Percentiles rank a stretch among this genome's conserved stretches.
Conservation (phyloP, 441 rosid genomes). For the Croton laevigatus region DNA sequence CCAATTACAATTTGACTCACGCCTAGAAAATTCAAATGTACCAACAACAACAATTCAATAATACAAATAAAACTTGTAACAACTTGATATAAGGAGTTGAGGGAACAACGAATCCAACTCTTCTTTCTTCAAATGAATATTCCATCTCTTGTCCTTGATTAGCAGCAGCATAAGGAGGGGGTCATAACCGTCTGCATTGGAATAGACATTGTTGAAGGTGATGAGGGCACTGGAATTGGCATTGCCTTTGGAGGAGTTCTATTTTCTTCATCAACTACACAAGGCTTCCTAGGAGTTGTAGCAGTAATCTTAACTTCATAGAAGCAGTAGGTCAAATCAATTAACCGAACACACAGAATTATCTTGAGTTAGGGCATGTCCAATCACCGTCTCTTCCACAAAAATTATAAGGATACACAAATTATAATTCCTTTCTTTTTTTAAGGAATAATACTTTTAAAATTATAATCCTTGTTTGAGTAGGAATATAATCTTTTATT, state of each 20-base stretch:
- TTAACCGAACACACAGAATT: too few relatives aligned
- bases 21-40: conserved; percentile 5
- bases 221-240: conserved; percentile 47
- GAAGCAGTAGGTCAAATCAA: too few relatives aligned
- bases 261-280: conserved; percentile 50
- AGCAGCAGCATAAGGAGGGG: conserved; percentile 43
- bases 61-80: conserved; percentile 38
- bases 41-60: conserved; percentile 1
- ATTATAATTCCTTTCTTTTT: too few relatives aligned
- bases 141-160: conserved; percentile 47
- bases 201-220: conserved; percentile 66
- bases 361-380: too few relatives aligned
- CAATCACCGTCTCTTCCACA: too few relatives aligned
- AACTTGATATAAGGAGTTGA: conserved; percentile 35
- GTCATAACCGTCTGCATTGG: conserved; percentile 77
- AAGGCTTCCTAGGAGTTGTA: conserved; percentile 48
- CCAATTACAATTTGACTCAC: conserved; percentile 45
- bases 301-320: too few relatives aligned
- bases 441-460: too few relatives aligned
- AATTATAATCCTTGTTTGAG: too few relatives aligned
- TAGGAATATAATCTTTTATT: too few relatives aligned
- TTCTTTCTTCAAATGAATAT: conserved; percentile 80
- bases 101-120: conserved; percentile 68
- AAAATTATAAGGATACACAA: too few relatives aligned
- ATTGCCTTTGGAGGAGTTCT: conserved; percentile 64